phyloP scores from a whole-genome alignment of 2,329 filamentous ascomycete genomes.

The Ceratocystis smalleyi region DNA sequence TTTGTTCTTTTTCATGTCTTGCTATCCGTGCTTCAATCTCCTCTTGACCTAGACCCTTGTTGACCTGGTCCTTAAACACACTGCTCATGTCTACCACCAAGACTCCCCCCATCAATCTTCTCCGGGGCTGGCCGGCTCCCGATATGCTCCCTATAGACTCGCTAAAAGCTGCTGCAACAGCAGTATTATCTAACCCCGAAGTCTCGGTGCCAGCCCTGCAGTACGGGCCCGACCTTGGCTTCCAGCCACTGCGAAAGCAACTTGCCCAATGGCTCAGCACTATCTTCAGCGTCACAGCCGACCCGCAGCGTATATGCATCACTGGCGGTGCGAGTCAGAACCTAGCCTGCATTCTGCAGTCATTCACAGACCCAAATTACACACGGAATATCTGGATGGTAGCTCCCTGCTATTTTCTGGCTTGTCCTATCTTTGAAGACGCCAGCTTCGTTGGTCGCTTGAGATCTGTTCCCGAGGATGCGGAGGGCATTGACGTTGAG shows the following conservation, averaged over 20 bases:
- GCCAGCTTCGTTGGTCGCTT: constrained; percentile 54
- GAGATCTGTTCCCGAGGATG: constrained; percentile 58
- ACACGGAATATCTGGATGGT: constrained; percentile 68
- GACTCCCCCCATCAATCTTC: constrained; percentile 41
- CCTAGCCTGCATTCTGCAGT: constrained; percentile 58
- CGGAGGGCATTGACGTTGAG: constrained; percentile 58
- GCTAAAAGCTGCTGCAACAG: constrained; percentile 44
- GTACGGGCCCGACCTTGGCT: constrained; percentile 68
- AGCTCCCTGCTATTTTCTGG: constrained; percentile 71
- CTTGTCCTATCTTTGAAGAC: constrained; percentile 72
- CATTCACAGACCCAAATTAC: constrained; percentile 62
- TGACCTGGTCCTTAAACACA: too few relatives aligned
- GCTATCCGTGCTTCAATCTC: background rate
- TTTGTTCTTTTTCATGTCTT: background rate
- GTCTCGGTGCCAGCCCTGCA: constrained; percentile 50
- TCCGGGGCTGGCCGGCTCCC: constrained; percentile 51
- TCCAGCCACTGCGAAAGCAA: constrained; percentile 49
- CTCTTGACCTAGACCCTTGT: too few relatives aligned
- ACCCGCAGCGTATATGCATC: constrained; percentile 53
- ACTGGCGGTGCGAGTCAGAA: constrained; percentile 77
- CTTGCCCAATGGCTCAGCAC: constrained; percentile 53
- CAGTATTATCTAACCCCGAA: constrained; percentile 43
- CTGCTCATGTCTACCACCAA: constrained; percentile 21
- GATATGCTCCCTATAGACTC: constrained; percentile 48
- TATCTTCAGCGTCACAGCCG: constrained; percentile 20